A percentile compares a stretch with the other conserved stretches of the same genome.
Evolutionary conservation across 805 yeast species (phyloP).

Genomic region (Wickerhamomyces xylosicus): DNA sequence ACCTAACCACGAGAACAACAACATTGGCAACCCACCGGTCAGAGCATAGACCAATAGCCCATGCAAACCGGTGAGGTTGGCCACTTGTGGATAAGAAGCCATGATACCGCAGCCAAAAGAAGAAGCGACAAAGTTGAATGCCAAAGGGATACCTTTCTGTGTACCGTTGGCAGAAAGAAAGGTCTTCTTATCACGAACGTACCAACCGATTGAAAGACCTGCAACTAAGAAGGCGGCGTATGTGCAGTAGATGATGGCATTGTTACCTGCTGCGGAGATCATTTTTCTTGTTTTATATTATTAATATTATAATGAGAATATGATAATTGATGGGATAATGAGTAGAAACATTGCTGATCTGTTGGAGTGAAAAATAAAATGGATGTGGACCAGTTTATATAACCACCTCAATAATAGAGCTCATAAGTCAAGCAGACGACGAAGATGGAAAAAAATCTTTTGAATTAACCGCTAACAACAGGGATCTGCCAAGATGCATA

Average conservation of each 20-base stretch:
- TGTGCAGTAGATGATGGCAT: slow-evolving; percentile 55
- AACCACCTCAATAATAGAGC: no score
- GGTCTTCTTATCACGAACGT: slow-evolving; percentile 36
- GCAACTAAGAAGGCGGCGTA: slow-evolving; percentile 43
- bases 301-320: no score
- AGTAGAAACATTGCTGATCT: no score
- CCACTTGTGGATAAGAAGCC: slow-evolving; percentile 79
- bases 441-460: no score
- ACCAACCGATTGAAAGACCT: slow-evolving; percentile 55
- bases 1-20: slow-evolving; percentile 74
- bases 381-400: no score
- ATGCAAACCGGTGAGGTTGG: slow-evolving; percentile 77
- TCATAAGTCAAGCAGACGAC: no score
- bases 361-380: no score
- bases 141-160: slow-evolving; percentile 71
- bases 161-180: slow-evolving; percentile 76
- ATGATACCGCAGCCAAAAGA: slow-evolving; percentile 88
- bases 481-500: no score
- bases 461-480: no score
- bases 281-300: no score
- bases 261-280: slow-evolving; percentile 43
- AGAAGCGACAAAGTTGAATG: slow-evolving; percentile 84
- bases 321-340: no score
- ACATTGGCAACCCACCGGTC: slow-evolving; percentile 78
- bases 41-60: slow-evolving; percentile 76